Evolutionary conservation across 2,329 filamentous ascomycete species (phyloP).

Genomic region (Botrytis pseudocinerea): DNA sequence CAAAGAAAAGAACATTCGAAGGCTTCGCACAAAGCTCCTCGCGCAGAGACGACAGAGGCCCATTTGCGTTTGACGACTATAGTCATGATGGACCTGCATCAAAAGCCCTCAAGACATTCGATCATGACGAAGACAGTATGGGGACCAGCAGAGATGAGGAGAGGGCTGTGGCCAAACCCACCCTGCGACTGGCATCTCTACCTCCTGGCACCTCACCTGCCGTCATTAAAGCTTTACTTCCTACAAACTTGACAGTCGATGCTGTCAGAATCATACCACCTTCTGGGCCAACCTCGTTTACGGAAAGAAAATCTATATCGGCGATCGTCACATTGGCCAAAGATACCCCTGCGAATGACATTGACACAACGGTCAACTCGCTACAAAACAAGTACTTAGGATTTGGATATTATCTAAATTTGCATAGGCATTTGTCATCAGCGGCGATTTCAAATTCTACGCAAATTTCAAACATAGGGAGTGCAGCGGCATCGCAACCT

Average conservation of each 20-base stretch:
- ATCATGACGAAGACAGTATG: constrained; percentile 46
- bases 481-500: constrained; percentile 56
- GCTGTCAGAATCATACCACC: constrained; percentile 69
- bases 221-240: constrained; percentile 60
- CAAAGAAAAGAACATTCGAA: constrained; percentile 56
- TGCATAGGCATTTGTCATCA: constrained; percentile 82
- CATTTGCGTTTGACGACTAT: constrained; percentile 41
- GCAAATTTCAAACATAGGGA: constrained; percentile 46
- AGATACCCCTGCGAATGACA: constrained; percentile 79
- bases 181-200: constrained; percentile 60
- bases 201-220: constrained; percentile 61
- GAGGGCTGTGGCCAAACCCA: constrained; percentile 59
- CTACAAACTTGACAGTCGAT: constrained; percentile 64
- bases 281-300: constrained; percentile 49
- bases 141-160: constrained; percentile 52
- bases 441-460: constrained; percentile 58
- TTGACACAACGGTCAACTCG: constrained; percentile 75
- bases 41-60: constrained; percentile 40
- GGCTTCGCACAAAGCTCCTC: constrained; percentile 43
- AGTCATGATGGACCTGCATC: constrained; percentile 34
- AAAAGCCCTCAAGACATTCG: constrained; percentile 38
- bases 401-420: constrained; percentile 76
- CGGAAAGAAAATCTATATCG: constrained; percentile 69
- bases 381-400: constrained; percentile 85
- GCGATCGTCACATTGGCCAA: constrained; percentile 80